phyloP scores from a whole-genome alignment of 192 early-diverging fungal genomes.

The Gaertneriomyces semiglobifer region DNA sequence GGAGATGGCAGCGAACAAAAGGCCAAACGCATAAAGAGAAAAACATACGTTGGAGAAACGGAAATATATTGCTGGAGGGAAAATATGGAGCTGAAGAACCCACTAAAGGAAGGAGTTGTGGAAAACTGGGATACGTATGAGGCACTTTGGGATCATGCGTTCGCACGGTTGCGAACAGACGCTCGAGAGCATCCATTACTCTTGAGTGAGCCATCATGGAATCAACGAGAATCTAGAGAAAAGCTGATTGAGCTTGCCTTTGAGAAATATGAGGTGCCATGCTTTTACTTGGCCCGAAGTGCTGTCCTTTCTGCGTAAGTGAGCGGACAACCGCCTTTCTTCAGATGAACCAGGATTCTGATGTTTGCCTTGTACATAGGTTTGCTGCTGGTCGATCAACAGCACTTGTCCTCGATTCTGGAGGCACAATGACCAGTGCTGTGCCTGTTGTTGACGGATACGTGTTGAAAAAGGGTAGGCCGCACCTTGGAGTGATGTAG shows the following conservation, averaged over 20 bases:
- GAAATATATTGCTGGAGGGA: conserved; percentile 57
- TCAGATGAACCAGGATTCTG: neutral
- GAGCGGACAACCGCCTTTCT: neutral
- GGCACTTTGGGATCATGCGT: conserved; percentile 85
- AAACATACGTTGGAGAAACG: conserved; percentile 43
- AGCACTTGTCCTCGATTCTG: conserved; percentile 89
- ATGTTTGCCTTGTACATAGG: conserved; percentile 40
- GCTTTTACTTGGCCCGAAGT: conserved; percentile 89
- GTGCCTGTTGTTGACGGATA: conserved; percentile 98
- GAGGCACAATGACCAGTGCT: conserved; percentile 80
- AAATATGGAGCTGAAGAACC: conserved; percentile 79
- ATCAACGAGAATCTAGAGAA: conserved; percentile 74
- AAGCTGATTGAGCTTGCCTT: conserved; percentile 91
- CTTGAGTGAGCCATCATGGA: conserved; percentile 91
- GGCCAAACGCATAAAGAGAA: conserved; percentile 23
- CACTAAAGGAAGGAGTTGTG: conserved; percentile 90
- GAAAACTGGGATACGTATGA: conserved; percentile 93
- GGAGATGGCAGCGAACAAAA: conserved; percentile 8
- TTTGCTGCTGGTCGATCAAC: conserved; percentile 86
- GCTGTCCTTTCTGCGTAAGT: conserved; percentile 88
- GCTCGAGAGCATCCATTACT: conserved; percentile 88
- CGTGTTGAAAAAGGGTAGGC: conserved; percentile 80
- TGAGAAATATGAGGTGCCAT: conserved; percentile 87
- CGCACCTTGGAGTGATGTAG: neutral
- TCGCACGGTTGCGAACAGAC: conserved; percentile 67